Evolutionary conservation across 2,329 filamentous ascomycete genomes (phyloP), one percentile per base, ranked within the genome.

Genomic region (Paecilomyces fulvus): DNA sequence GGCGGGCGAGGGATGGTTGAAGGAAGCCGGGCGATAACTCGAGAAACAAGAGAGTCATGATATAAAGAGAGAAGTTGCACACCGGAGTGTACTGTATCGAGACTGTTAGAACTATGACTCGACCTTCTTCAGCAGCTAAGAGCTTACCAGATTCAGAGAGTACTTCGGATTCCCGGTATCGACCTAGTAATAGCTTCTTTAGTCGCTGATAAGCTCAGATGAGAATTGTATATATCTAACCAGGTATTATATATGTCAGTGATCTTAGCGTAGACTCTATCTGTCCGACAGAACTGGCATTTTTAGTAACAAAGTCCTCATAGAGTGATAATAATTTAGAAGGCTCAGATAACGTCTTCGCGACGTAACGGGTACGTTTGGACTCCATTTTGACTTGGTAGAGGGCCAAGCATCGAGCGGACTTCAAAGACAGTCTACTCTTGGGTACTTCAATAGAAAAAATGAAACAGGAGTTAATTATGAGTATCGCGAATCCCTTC

Each of bases 191-290:
- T 37, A 55, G 56, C n/a, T 43, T n/a, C 5, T 43, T 43, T 12
- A 43, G 37, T 43, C 14, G 20, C 37, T 5, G 53, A 9, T 21
- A 20, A 23, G 10, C 17, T 52, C 33, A 4, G 33, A 6, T 11
- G 43, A 33, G 37, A 54, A 48, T 30, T 17, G n/a, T n/a, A 21
- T 53, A 23, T 14, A 33, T 51, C 60, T 55, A 51, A 71, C 88
- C 92, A 57, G 92, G 94, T 52, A 97, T 94, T 62, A 99, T 91
- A 72, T 99, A 99, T 51, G 92, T 96, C 62, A 99, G 77, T 28
- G 91, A 96, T 43, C 94, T 85, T 68, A 99, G 77, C 12, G 91
- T 90, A 60, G 90, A 95, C 77, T 99, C 94, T 61, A 99, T 92
- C 77, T 96, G 92, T 52, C 90, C 90, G 54, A 99, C 91, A 58